Percentiles rank a stretch among this genome's conserved stretches.
These are phyloP conservation scores for Schizophyllum amplum DNA, from an alignment of 1,284 basidiomycete species.

Conservation along the genomic window DNA sequence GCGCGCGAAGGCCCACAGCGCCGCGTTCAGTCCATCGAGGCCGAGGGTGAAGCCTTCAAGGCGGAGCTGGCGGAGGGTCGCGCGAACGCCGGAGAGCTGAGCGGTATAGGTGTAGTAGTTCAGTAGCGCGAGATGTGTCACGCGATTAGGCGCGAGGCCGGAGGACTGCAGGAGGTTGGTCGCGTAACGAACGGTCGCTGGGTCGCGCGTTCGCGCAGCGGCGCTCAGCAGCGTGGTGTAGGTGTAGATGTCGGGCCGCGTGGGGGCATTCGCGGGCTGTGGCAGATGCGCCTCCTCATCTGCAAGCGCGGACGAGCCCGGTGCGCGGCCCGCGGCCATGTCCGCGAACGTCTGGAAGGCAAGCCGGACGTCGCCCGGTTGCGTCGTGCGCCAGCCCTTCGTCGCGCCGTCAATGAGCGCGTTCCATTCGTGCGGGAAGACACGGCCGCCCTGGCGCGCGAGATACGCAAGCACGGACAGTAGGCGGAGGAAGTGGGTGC, in stretches of 20 bases:
- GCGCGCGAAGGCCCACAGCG: slow-evolving; percentile 57
- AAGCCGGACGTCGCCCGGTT: slow-evolving; percentile 45
- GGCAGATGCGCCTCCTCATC: slow-evolving; percentile 7
- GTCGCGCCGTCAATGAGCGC: slow-evolving; percentile 59
- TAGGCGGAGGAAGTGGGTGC: slow-evolving; percentile 50
- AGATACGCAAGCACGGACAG: slow-evolving; percentile 54
- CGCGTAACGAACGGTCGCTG: slow-evolving; percentile 41
- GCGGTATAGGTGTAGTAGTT: slow-evolving; percentile 42
- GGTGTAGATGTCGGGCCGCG: slow-evolving; percentile 52
- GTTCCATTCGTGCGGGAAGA: slow-evolving; percentile 66
- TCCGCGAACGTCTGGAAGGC: slow-evolving; percentile 56
- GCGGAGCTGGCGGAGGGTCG: slow-evolving; percentile 43
- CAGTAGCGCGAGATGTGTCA: slow-evolving; percentile 54
- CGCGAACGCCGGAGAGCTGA: slow-evolving; percentile 44
- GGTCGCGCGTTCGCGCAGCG: slow-evolving; percentile 44
- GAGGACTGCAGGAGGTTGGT: slow-evolving; percentile 42
- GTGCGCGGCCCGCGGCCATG: slow-evolving; percentile 37
- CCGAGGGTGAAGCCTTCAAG: slow-evolving; percentile 44
- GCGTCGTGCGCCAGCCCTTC: slow-evolving; percentile 53
- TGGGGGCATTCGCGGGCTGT: slow-evolving; percentile 12
- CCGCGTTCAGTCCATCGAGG: slow-evolving; percentile 56
- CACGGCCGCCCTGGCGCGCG: slow-evolving; percentile 38
- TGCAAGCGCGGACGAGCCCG: slow-evolving; percentile 30
- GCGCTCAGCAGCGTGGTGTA: slow-evolving; percentile 59
- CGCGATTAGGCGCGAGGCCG: slow-evolving; percentile 44